Percentiles rank a stretch among this genome's conserved stretches.
Evolutionary conservation across 306 rosid species (phyloP).

Genomic region (Dalbergia oliveri): DNA sequence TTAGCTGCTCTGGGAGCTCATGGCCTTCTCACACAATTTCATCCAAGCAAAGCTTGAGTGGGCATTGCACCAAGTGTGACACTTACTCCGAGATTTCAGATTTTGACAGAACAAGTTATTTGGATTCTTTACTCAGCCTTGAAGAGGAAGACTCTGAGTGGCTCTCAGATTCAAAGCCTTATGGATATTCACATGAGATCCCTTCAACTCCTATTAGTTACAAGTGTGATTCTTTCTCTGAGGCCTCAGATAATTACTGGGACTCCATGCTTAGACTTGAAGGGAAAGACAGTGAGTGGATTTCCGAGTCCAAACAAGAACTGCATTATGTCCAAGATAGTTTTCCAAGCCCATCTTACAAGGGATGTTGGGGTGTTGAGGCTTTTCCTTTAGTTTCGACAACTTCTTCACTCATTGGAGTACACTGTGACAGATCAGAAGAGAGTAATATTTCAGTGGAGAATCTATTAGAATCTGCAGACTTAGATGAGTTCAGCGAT

Average conservation of each 20-base stretch:
- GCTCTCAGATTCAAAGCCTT: conserved; percentile 49
- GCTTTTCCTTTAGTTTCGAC: conserved; percentile 30
- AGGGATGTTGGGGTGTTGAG: conserved; percentile 22
- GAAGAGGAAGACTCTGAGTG: conserved; percentile 54
- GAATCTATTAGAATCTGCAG: conserved; percentile 25
- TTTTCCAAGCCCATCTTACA: conserved; percentile 43
- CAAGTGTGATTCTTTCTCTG: conserved; percentile 37
- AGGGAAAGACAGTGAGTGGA: conserved; percentile 42
- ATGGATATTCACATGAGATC: conserved; percentile 17
- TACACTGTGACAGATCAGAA: conserved; percentile 1
- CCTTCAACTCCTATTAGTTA: conserved; percentile 41
- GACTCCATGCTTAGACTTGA: conserved; percentile 56
- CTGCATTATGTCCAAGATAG: neutral
- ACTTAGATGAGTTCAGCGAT: conserved; percentile 23
- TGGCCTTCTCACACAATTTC: conserved; percentile 10
- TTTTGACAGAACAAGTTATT: conserved; percentile 41
- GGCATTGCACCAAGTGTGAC: conserved; percentile 8
- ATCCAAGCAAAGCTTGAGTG: neutral
- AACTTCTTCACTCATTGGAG: conserved; percentile 12
- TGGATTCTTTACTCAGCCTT: conserved; percentile 53
- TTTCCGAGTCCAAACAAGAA: conserved; percentile 33
- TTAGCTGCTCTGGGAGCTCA: conserved; percentile 27
- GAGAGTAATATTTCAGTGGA: conserved; percentile 18
- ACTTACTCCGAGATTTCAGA: conserved; percentile 38
- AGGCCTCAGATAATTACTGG: conserved; percentile 42